A percentile compares a stretch with the other conserved stretches of the same genome.
Conservation (phyloP, 2,329 filamentous ascomycete genomes). For the Colletotrichum sojae region DNA sequence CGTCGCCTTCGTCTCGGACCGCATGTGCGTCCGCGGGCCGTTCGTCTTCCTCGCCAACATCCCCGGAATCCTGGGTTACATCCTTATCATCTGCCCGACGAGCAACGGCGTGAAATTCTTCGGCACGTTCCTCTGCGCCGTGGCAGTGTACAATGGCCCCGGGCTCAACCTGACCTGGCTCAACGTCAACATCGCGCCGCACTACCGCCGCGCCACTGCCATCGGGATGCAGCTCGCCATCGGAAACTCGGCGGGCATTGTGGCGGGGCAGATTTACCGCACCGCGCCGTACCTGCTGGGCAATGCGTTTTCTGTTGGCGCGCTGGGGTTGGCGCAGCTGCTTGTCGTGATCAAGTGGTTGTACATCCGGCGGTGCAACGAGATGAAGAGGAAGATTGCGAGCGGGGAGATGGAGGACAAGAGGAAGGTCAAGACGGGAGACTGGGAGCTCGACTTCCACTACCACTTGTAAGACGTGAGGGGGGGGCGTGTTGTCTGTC, state of each 20-base stretch:
- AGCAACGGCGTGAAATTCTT: conserved; percentile 65
- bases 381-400: conserved; percentile 52
- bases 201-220: conserved; percentile 61
- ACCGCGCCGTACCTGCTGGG: conserved; percentile 51
- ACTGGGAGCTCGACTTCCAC: conserved; percentile 62
- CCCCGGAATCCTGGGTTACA: conserved; percentile 64
- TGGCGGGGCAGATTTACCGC: conserved; percentile 56
- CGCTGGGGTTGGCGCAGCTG: conserved; percentile 49
- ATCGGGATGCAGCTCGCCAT: conserved; percentile 53
- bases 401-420: conserved; percentile 59
- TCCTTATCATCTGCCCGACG: conserved; percentile 62
- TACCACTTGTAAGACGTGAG: conserved; percentile 60
- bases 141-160: conserved; percentile 62
- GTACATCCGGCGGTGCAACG: conserved; percentile 61
- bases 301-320: conserved; percentile 44
- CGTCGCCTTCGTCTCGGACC: conserved; percentile 63
- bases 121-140: conserved; percentile 62
- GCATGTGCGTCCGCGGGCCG: conserved; percentile 49
- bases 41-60: conserved; percentile 71
- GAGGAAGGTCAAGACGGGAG: conserved; percentile 61
- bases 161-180: conserved; percentile 64
- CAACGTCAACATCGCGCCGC: conserved; percentile 60
- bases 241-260: conserved; percentile 62
- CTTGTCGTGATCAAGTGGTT: conserved; percentile 56
- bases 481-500: too few species aligned